Evolutionary conservation across 192 early-diverging fungal genomes (phyloP).

Genomic region (Coemansia sp.): DNA sequence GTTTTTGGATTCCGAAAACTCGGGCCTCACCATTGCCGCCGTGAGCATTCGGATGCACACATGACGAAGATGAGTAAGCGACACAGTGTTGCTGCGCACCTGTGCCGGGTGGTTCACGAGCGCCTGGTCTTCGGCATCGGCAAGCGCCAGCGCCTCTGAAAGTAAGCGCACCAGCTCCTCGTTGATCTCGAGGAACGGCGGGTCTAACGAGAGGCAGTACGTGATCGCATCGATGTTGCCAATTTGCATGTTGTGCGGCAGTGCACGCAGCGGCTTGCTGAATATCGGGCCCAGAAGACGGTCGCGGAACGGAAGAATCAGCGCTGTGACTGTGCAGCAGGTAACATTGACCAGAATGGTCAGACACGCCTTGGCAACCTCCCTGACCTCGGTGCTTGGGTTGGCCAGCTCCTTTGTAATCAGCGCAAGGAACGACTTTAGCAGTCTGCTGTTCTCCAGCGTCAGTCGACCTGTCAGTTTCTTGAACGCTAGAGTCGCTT

Average conservation of each 20-base stretch:
- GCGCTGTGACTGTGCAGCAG: constrained; percentile 73
- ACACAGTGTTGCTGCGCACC: constrained; percentile 76
- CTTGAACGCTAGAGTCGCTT: constrained; percentile 19
- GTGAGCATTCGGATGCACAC: constrained; percentile 97
- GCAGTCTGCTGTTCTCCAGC: constrained; percentile 33
- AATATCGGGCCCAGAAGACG: constrained; percentile 89
- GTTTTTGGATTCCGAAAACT: constrained; percentile 74
- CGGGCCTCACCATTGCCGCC: constrained; percentile 86
- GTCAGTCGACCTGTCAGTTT: constrained; percentile 30
- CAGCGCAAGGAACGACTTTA: constrained; percentile 51
- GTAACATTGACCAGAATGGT: constrained; percentile 78
- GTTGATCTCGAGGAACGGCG: constrained; percentile 85
- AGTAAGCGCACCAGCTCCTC: constrained; percentile 89
- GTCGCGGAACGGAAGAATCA: constrained; percentile 82
- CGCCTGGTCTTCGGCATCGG: constrained; percentile 97
- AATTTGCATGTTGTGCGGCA: constrained; percentile 96
- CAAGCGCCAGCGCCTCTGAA: constrained; percentile 87
- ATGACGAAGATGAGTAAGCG: constrained; percentile 83
- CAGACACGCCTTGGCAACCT: constrained; percentile 81
- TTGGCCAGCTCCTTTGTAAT: constrained; percentile 91
- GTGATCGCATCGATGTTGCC: constrained; percentile 98
- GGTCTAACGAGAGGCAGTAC: constrained; percentile 85
- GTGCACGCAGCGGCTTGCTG: constrained; percentile 91
- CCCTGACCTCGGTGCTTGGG: constrained; percentile 82
- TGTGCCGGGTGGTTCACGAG: constrained; percentile 74